Conservation (phyloP, 495 filamentous ascomycete genomes). For the Penicillium salamii region DNA sequence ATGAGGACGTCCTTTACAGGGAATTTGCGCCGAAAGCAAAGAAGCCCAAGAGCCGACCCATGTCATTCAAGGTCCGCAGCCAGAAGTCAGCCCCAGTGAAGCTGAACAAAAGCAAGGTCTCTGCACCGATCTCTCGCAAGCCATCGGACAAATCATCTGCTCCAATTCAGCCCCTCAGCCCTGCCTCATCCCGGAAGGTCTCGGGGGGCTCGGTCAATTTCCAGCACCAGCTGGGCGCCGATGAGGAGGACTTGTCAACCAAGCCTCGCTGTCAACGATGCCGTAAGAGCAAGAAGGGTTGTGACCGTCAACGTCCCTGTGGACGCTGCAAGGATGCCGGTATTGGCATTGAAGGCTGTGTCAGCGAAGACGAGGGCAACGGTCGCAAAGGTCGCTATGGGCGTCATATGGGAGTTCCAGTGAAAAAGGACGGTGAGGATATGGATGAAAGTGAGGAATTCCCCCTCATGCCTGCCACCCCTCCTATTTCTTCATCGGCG, state of each 20-base stretch:
- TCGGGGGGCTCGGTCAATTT: conserved; percentile 65
- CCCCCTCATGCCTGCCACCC: conserved; percentile 30
- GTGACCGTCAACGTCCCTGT: conserved; percentile 92
- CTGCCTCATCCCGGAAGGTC: conserved; percentile 72
- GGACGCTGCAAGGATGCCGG: conserved; percentile 94
- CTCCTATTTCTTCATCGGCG: conserved; percentile 28
- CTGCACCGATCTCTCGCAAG: conserved; percentile 45
- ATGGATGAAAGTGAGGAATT: conserved; percentile 25
- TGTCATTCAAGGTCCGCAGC: conserved; percentile 32
- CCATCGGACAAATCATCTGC: conserved; percentile 49
- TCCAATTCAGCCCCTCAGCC: conserved; percentile 41
- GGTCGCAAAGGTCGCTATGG: conserved; percentile 95
- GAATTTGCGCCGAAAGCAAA: conserved; percentile 44
- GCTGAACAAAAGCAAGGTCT: conserved; percentile 38
- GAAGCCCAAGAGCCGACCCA: conserved; percentile 42
- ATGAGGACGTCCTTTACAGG: conserved; percentile 44
- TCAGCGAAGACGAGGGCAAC: conserved; percentile 96
- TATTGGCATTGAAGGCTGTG: conserved; percentile 83
- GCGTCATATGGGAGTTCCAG: conserved; percentile 91
- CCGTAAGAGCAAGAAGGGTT: conserved; percentile 99
- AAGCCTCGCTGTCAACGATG: conserved; percentile 98
- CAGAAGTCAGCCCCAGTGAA: conserved; percentile 40
- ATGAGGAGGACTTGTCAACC: conserved; percentile 85
- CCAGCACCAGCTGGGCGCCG: conserved; percentile 69
- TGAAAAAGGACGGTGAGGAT: conserved; percentile 62